phyloP scores from a whole-genome alignment of 495 filamentous ascomycete species.

The Ramalina intermedia region DNA sequence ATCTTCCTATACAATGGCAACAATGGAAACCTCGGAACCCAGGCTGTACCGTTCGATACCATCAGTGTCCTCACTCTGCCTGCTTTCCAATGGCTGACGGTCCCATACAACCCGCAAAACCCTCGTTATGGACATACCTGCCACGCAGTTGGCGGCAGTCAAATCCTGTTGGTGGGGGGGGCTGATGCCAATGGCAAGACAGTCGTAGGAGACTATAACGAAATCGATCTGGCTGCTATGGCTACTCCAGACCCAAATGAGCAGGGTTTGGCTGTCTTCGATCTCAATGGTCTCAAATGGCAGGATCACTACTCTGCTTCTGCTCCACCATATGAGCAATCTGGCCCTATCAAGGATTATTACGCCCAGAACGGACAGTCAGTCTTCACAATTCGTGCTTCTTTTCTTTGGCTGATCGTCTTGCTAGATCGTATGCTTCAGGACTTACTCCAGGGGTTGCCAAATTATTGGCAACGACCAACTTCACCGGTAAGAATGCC shows the following conservation, averaged over 20 bases:
- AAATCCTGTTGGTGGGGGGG: constrained; percentile 13
- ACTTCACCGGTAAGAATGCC: background rate
- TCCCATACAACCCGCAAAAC: constrained; percentile 11
- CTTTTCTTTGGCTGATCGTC: background rate
- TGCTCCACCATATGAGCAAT: constrained; percentile 4
- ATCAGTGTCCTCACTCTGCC: constrained; percentile 27
- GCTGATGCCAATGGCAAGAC: constrained; percentile 3
- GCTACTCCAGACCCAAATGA: constrained; percentile 5
- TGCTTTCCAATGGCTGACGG: constrained; percentile 30
- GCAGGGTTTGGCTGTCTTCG: constrained; percentile 15
- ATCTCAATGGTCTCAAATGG: constrained; percentile 8
- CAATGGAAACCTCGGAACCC: constrained; percentile 1
- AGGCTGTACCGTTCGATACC: constrained; percentile 7
- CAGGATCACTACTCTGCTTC: constrained; percentile 6
- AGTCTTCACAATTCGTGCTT: background rate
- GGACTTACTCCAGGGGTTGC: background rate
- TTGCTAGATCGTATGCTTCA: background rate
- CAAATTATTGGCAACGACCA: background rate
- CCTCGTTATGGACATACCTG: constrained; percentile 9
- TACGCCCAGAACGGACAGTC: constrained; percentile 2
- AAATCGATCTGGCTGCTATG: background rate
- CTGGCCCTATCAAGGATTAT: constrained; percentile 1
- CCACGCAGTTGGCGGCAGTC: constrained; percentile 11
- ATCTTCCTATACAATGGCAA: constrained; percentile 14
- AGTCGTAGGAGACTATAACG: background rate